These are phyloP conservation scores for Rhodotorula sp. DNA, from an alignment of 1,284 basidiomycete species.

Conservation along the genomic window DNA sequence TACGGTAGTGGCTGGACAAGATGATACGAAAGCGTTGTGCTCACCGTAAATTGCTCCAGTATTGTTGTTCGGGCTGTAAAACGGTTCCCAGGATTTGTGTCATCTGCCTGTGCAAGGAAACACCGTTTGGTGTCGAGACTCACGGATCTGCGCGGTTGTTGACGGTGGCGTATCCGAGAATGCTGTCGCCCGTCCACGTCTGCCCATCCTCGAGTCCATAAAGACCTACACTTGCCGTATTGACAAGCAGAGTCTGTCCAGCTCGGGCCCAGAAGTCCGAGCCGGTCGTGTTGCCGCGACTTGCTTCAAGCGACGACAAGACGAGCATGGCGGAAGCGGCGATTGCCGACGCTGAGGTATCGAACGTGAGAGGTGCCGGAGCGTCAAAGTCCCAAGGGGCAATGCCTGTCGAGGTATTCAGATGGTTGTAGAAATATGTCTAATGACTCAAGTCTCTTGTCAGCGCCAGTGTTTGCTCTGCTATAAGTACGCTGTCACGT, in stretches of 20 bases:
- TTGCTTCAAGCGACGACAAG: constrained; percentile 58
- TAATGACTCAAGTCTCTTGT: background rate
- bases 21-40: too few relatives aligned
- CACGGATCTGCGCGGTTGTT: constrained; percentile 54
- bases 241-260: constrained; percentile 57
- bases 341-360: constrained; percentile 66
- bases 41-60: too few relatives aligned
- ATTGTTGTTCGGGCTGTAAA: too few relatives aligned
- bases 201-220: constrained; percentile 41
- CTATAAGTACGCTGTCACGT: too few relatives aligned
- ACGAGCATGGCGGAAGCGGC: constrained; percentile 61
- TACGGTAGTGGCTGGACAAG: too few relatives aligned
- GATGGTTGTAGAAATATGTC: constrained; percentile 59
- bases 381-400: constrained; percentile 58
- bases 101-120: too few relatives aligned
- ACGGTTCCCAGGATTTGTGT: too few relatives aligned
- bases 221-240: constrained; percentile 59
- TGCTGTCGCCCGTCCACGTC: constrained; percentile 58
- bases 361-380: constrained; percentile 58
- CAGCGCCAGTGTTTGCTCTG: too few relatives aligned
- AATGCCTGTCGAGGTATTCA: constrained; percentile 58
- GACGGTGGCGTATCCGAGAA: constrained; percentile 66
- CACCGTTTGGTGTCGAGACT: background rate
- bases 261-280: constrained; percentile 54
- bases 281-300: constrained; percentile 48